Base-by-base conservation (phyloP, 1,284 basidiomycete species). In the Sporisorium scitamineum region DNA sequence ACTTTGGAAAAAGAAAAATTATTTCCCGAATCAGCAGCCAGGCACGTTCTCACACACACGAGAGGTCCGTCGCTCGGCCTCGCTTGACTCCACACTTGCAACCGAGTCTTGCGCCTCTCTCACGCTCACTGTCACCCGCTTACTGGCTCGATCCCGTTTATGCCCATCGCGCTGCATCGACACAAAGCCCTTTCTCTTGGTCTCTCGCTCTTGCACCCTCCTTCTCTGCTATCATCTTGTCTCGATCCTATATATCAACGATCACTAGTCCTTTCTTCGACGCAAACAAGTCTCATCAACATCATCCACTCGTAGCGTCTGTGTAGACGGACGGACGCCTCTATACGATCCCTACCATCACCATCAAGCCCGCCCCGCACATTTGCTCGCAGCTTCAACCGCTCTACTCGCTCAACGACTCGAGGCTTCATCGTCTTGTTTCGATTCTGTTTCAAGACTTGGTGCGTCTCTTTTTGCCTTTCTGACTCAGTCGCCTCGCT, bases 301-400 rank as follows among this genome's bases (percentile, higher is more conserved):
- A 2, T 8, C 16, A 13, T 8, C 9, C 2, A 11, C 37, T 27
- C 26, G 22, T 13, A 31, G 5, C 39, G 26, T 42, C 53, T 41
- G 53, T 13, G 29, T 13, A 27, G 20, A 22, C 18, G 3, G 2
- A 42, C 18, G 39, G 7, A 20, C n/a, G 10, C 39, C n/a, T 42
- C 39, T 42, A 1, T 27, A 54, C 53, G 27, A 54, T 54, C 27
- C 53, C 53, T 54, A 44, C 53, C 41, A 27, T 18, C 53, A 54
- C 27, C 53, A 44, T 44, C 53, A 6, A 18, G 18, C 26, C 27
- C 8, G n/a, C 27, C 29, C 2, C 2, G 11, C 48, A 31, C 29
- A 9, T 31, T 18, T 31, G n/a, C 26, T 29, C 24, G 6, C 14
- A 3, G 5, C 52, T 11, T 3, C 5, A 54, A 16, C 37, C 16